These are phyloP conservation scores for Talaromyces amestolkiae DNA, from an alignment of 2,329 filamentous ascomycete species.

Conservation along the genomic window DNA sequence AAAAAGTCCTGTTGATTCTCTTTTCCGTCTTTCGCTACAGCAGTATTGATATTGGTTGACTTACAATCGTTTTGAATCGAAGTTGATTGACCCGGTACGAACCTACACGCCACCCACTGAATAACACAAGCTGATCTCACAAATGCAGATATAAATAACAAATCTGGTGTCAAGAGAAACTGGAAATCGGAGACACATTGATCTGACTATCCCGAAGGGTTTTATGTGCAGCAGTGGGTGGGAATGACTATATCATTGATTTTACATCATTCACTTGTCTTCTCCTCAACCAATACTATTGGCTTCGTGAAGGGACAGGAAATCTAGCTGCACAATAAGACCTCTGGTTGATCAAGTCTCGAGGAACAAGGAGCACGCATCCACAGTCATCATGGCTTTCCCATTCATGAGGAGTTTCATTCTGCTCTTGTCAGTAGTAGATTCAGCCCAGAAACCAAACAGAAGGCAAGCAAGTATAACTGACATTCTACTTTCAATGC, in stretches of 20 bases:
- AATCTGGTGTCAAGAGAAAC: neutral
- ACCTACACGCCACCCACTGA: neutral
- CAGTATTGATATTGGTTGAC: neutral
- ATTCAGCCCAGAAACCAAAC: neutral
- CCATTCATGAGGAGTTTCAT: conserved; percentile 42
- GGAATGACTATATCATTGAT: conserved; percentile 11
- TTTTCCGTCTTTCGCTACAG: neutral
- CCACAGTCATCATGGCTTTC: conserved; percentile 33
- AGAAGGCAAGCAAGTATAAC: conserved; percentile 7
- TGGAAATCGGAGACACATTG: neutral
- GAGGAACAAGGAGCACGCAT: neutral
- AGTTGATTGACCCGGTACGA: neutral
- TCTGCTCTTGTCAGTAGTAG: conserved; percentile 40
- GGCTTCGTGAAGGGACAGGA: conserved; percentile 1
- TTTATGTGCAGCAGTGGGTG: conserved; percentile 2
- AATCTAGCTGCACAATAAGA: conserved; percentile 13
- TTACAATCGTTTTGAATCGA: neutral
- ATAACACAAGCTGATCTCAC: neutral
- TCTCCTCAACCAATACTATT: neutral
- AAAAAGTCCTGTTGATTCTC: neutral
- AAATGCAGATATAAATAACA: neutral
- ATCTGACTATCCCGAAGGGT: neutral
- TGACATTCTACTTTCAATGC: conserved; percentile 10
- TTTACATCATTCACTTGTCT: conserved; percentile 9
- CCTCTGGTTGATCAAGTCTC: conserved; percentile 6